These are phyloP conservation scores for Simplicillium aogashimaense DNA, from an alignment of 2,329 filamentous ascomycete genomes.

Conservation along the genomic window DNA sequence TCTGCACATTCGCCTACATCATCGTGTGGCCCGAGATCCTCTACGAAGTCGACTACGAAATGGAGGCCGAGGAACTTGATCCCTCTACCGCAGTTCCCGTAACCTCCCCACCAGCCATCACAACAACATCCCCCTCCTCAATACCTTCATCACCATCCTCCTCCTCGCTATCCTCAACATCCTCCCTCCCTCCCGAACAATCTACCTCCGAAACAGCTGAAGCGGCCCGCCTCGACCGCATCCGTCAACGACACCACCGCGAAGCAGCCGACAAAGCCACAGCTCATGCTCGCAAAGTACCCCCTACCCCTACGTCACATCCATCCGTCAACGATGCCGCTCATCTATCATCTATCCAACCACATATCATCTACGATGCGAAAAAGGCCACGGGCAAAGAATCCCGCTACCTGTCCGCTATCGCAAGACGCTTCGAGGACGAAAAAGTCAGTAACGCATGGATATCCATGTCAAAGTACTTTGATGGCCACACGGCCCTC, in stretches of 20 bases:
- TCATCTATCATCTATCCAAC: conserved; percentile 46
- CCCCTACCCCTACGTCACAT: conserved; percentile 39
- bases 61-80: conserved; percentile 55
- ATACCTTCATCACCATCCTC: neutral
- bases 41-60: conserved; percentile 64
- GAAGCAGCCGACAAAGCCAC: conserved; percentile 47
- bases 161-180: conserved; percentile 8
- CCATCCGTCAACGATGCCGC: conserved; percentile 46
- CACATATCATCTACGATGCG: conserved; percentile 67
- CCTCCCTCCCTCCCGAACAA: conserved; percentile 11
- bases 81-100: conserved; percentile 2
- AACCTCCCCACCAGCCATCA: conserved; percentile 16
- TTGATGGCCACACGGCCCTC: conserved; percentile 75
- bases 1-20: conserved; percentile 86
- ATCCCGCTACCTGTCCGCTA: conserved; percentile 59
- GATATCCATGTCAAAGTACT: conserved; percentile 70
- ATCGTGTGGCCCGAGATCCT: conserved; percentile 76
- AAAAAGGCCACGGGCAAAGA: conserved; percentile 71
- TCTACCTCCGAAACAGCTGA: conserved; percentile 46
- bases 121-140: conserved; percentile 11
- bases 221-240: conserved; percentile 48
- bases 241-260: conserved; percentile 44
- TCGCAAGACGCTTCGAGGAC: conserved; percentile 43
- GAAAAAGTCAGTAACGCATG: conserved; percentile 56
- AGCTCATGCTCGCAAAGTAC: conserved; percentile 39